phyloP scores from a whole-genome alignment of 2,329 filamentous ascomycete species.

The Fusarium armeniacum region DNA sequence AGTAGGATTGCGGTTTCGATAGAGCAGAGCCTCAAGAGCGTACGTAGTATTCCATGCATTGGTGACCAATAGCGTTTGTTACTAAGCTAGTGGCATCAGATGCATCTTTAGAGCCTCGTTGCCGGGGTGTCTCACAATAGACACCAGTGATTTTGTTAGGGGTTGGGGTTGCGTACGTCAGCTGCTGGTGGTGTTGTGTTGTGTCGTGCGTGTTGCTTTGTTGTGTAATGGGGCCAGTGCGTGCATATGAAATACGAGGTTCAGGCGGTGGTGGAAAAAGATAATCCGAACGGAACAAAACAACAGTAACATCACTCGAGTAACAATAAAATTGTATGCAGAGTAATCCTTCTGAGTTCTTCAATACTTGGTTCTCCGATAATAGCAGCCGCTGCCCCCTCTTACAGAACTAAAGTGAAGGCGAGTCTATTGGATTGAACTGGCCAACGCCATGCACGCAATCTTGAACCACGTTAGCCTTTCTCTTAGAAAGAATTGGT shows the following conservation, averaged over 20 bases:
- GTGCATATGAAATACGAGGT: conserved; percentile 31
- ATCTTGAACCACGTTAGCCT: neutral
- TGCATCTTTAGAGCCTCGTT: conserved; percentile 5
- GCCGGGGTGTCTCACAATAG: neutral
- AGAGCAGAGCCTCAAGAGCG: conserved; percentile 10
- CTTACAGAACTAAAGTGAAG: neutral
- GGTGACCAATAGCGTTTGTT: neutral
- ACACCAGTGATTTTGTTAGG: neutral
- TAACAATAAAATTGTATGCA: neutral
- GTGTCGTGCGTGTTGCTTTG: conserved; percentile 1
- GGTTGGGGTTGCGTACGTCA: conserved; percentile 9
- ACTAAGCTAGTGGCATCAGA: conserved; percentile 18
- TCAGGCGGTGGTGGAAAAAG: conserved; percentile 1
- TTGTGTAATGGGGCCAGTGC: conserved; percentile 7
- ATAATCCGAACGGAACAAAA: neutral
- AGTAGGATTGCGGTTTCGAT: neutral
- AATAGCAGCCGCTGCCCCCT: neutral
- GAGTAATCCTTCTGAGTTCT: too few relatives aligned
- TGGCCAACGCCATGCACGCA: neutral
- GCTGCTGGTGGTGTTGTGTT: conserved; percentile 4
- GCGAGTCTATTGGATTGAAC: neutral
- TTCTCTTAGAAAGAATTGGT: neutral
- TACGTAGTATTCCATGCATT: neutral
- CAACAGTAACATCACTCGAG: neutral
- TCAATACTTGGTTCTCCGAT: too few relatives aligned